phyloP scores from a whole-genome alignment of 2,329 filamentous ascomycete species.

The Aspergillus tubingensis region DNA sequence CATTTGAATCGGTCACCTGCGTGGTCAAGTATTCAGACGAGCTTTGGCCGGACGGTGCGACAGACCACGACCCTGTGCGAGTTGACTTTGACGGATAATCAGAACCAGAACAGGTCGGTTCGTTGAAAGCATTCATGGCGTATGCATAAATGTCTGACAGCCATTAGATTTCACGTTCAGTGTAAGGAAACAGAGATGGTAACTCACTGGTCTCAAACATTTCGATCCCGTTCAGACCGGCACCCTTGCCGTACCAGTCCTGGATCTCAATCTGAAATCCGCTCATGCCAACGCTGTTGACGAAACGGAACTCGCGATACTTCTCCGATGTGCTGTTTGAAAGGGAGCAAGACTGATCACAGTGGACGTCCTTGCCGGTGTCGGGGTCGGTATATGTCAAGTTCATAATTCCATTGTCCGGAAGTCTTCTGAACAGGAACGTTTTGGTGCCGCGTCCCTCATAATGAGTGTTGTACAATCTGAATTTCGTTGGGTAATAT shows the following conservation, averaged over 20 bases:
- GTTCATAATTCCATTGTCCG: constrained; percentile 92
- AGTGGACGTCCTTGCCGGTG: constrained; percentile 68
- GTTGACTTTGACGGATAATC: constrained; percentile 67
- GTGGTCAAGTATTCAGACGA: constrained; percentile 76
- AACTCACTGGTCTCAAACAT: constrained; percentile 71
- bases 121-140: constrained; percentile 84
- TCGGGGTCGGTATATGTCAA: constrained; percentile 81
- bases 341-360: constrained; percentile 83
- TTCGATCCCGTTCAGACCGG: constrained; percentile 81
- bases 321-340: constrained; percentile 65
- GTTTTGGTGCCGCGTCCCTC: constrained; percentile 84
- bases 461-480: constrained; percentile 82
- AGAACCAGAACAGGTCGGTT: constrained; percentile 73
- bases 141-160: constrained; percentile 72
- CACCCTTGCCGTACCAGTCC: constrained; percentile 82
- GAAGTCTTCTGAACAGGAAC: constrained; percentile 82
- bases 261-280: constrained; percentile 82
- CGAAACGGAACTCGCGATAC: constrained; percentile 90
- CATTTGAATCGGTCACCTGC: constrained; percentile 59
- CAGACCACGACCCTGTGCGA: constrained; percentile 71
- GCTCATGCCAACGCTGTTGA: constrained; percentile 85
- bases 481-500: constrained; percentile 82
- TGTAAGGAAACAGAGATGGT: not conserved
- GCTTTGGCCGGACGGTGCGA: constrained; percentile 68
- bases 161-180: constrained; percentile 17